phyloP scores from a whole-genome alignment of 1,139 yeast genomes.

The Suhomyces bolitotheri region DNA sequence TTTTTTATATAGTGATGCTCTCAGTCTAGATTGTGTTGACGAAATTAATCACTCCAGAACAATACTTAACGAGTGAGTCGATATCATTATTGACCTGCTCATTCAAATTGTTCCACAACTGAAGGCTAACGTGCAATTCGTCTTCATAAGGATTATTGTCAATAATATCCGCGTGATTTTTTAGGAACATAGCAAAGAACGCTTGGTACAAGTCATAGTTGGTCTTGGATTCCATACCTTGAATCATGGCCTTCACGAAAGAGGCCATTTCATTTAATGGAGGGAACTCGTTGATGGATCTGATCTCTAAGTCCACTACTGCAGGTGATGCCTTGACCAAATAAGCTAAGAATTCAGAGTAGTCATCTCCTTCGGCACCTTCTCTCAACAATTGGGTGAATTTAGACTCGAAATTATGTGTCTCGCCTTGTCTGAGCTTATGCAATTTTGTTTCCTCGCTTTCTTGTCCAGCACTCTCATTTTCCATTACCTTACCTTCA shows the following conservation, averaged over 20 bases:
- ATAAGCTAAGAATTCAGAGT: constrained; percentile 50
- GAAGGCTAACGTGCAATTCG: constrained; percentile 44
- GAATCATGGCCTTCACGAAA: constrained; percentile 65
- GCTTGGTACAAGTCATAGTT: constrained; percentile 79
- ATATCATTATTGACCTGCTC: constrained; percentile 46
- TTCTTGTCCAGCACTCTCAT: constrained; percentile 12
- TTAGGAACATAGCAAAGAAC: constrained; percentile 70
- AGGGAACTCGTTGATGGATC: constrained; percentile 68
- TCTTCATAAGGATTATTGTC: constrained; percentile 45
- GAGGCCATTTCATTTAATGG: constrained; percentile 64
- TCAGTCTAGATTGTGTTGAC: constrained; percentile 40
- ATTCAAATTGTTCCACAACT: constrained; percentile 51
- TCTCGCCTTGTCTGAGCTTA: constrained; percentile 25
- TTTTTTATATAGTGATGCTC: too few species aligned
- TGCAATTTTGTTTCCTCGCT: constrained; percentile 29
- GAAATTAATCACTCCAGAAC: constrained; percentile 78
- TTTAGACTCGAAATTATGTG: constrained; percentile 61
- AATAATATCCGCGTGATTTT: constrained; percentile 81
- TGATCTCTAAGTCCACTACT: constrained; percentile 78
- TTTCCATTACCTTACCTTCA: constrained; percentile 39
- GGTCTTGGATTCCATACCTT: constrained; percentile 55
- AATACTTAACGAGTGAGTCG: constrained; percentile 74
- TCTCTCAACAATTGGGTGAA: constrained; percentile 69
- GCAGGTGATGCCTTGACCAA: constrained; percentile 74
- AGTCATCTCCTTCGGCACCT: constrained; percentile 44